Percentiles rank a stretch among this genome's conserved stretches.
Conservation (phyloP, 768 basidiomycete species). For the Phaeolepiota aurea region DNA sequence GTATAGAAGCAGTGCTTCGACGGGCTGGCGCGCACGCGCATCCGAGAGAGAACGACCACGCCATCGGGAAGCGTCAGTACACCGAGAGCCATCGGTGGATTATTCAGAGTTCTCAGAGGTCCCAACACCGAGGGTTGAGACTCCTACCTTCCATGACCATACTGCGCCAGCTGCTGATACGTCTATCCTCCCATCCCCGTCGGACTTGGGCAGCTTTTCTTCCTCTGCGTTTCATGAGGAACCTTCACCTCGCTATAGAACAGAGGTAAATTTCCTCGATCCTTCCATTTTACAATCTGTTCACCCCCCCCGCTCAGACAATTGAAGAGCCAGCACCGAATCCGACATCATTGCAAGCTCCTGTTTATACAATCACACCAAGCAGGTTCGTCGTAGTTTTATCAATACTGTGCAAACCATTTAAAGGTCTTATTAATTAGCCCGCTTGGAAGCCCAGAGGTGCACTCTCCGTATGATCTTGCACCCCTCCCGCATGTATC, state of each 20-base stretch:
- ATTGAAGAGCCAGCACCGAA: constrained; percentile 17
- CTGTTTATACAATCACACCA: constrained; percentile 13
- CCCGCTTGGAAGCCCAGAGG: constrained; percentile 15
- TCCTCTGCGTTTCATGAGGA: constrained; percentile 1
- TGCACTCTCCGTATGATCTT: constrained; percentile 25
- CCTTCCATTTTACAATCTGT: constrained; percentile 3
- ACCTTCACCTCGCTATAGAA: constrained; percentile 1
- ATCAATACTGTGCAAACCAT: background rate
- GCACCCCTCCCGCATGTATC: constrained; percentile 22
- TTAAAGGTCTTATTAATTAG: constrained; percentile 5
- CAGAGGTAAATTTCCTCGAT: constrained; percentile 1
- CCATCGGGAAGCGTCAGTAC: constrained; percentile 5
- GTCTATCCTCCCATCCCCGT: constrained; percentile 8
- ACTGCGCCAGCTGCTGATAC: no score
- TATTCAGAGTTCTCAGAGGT: constrained; percentile 5
- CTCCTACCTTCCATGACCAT: background rate
- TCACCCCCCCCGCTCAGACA: background rate
- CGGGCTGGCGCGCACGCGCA: no score
- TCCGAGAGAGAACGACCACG: no score
- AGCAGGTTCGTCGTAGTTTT: constrained; percentile 12
- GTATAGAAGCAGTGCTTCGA: no score
- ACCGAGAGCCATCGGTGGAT: constrained; percentile 9
- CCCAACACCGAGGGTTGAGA: constrained; percentile 6
- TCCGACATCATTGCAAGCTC: constrained; percentile 11
- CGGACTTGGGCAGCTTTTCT: constrained; percentile 5